These are phyloP conservation scores for Phlebiopsis flavidoalba DNA, from an alignment of 768 basidiomycete species.

Conservation along the genomic window DNA sequence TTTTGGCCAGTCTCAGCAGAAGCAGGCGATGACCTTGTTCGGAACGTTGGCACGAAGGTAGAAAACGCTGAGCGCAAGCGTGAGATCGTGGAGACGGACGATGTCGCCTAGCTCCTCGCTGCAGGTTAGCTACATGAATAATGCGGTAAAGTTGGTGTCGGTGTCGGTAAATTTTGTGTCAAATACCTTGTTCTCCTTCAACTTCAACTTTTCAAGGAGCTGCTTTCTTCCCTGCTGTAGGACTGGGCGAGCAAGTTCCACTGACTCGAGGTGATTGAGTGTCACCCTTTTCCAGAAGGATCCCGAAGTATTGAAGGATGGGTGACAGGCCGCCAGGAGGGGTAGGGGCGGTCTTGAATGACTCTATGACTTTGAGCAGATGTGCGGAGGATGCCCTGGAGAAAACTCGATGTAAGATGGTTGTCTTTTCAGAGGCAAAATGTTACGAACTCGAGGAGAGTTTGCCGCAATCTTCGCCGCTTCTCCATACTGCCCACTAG, in stretches of 20 bases:
- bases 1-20: slow-evolving; percentile 98
- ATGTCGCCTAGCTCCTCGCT: slow-evolving; percentile 98
- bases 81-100: slow-evolving; percentile 93
- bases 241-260: slow-evolving; percentile 95
- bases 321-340: slow-evolving; percentile 88
- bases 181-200: slow-evolving; percentile 96
- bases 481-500: slow-evolving; percentile 82
- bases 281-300: slow-evolving; percentile 98
- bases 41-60: slow-evolving; percentile 97
- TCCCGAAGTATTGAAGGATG: slow-evolving; percentile 97
- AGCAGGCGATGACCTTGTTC: slow-evolving; percentile 98
- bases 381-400: slow-evolving; percentile 91
- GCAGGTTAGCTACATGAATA: slow-evolving; percentile 73
- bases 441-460: slow-evolving; percentile 71
- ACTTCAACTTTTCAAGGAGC: slow-evolving; percentile 91
- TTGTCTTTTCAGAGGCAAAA: background rate
- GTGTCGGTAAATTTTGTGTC: background rate
- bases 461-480: slow-evolving; percentile 98
- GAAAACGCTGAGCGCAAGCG: slow-evolving; percentile 89
- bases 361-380: slow-evolving; percentile 90
- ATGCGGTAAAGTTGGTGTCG: background rate
- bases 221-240: slow-evolving; percentile 95
- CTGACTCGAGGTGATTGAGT: slow-evolving; percentile 91
- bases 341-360: slow-evolving; percentile 94
- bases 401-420: background rate